Evolutionary conservation across 2,329 filamentous ascomycete species (phyloP), one percentile per base, ranked within the genome.

Genomic region (Neonectria punicea): DNA sequence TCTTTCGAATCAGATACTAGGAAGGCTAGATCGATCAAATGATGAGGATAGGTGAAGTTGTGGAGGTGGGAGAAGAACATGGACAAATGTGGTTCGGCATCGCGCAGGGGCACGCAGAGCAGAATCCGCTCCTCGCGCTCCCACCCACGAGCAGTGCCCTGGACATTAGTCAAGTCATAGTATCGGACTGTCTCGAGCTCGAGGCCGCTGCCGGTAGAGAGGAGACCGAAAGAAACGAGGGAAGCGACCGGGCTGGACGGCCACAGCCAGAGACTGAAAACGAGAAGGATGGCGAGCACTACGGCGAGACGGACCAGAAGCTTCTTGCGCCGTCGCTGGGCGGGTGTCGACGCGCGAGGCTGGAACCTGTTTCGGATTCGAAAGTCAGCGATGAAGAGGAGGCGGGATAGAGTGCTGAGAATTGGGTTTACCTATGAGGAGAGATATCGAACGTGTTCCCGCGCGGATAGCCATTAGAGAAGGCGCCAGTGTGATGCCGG

Each of bases 61-160:
- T 90, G 90, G 63, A 99, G 86, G 78, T 99, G 97, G n/a, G 92
- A 92, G 82, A 99, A 99, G 87, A 99, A 98, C 95, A 99, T 98
- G 67, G 91, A 89, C 53, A 99, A 82, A 85, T 99, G 96, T 28
- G 93, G 87, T 75, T 97, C 90, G 50, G 96, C 96, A 80, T 99
- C 97, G 80, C 96, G 89, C 60, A 99, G 87, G 49, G 96, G 96
- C 16, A 97, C 96, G 80, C 96, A 98, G 63, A 99, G 87, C 34
- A 99, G 85, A 71, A 99, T 97, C 69, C 96, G 90, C 82, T 99
- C 96, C 78, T 97, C 96, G 65, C 94, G 88, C 80, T 98, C 95
- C 96, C 96, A 99, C 6, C 96, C 97, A 70, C 92, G 90, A 57
- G 93, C 93, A 8, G 94, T 96, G 50, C 96, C 96, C 77, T 96